Conservation (phyloP, 164 flowering plant genomes). For the Annona squamosa region DNA sequence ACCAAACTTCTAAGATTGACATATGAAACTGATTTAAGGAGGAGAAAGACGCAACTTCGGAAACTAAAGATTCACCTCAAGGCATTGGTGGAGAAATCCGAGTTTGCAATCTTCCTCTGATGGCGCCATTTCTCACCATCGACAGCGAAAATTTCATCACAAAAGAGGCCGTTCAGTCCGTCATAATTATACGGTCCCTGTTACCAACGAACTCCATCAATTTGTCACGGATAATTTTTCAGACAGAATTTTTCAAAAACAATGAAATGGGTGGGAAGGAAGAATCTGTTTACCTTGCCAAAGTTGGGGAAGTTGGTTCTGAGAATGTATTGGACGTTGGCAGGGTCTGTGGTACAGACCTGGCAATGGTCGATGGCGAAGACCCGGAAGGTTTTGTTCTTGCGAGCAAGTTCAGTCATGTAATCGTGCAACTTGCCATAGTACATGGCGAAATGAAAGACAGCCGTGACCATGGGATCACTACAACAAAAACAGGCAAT, state of each 20-base stretch:
- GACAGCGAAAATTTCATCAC: constrained; percentile 47
- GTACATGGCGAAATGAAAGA: constrained; percentile 19
- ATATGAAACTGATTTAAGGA: not conserved
- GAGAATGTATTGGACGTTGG: constrained; percentile 48
- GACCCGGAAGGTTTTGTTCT: constrained; percentile 35
- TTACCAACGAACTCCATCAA: not conserved
- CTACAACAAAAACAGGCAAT: too few relatives aligned
- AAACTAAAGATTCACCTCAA: constrained; percentile 19
- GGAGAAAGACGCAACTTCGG: not conserved
- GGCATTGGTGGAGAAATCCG: constrained; percentile 35
- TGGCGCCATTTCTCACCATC: constrained; percentile 50
- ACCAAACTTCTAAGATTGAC: not conserved
- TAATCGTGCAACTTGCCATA: constrained; percentile 33
- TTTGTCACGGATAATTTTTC: not conserved
- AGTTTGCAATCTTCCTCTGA: constrained; percentile 36
- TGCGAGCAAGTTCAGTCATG: constrained; percentile 21
- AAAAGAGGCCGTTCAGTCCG: constrained; percentile 5
- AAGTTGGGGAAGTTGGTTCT: constrained; percentile 42
- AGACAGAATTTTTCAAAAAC: too few relatives aligned
- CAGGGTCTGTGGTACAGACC: constrained; percentile 36
- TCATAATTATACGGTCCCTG: constrained; percentile 5
- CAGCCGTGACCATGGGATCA: constrained; percentile 27
- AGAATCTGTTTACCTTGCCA: constrained; percentile 7
- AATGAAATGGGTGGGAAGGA: not conserved
- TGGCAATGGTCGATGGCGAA: constrained; percentile 29